Evolutionary conservation across 331 rosid genomes (phyloP), one percentile per base, ranked within the genome.

Genomic region (Telfairia occidentalis): DNA sequence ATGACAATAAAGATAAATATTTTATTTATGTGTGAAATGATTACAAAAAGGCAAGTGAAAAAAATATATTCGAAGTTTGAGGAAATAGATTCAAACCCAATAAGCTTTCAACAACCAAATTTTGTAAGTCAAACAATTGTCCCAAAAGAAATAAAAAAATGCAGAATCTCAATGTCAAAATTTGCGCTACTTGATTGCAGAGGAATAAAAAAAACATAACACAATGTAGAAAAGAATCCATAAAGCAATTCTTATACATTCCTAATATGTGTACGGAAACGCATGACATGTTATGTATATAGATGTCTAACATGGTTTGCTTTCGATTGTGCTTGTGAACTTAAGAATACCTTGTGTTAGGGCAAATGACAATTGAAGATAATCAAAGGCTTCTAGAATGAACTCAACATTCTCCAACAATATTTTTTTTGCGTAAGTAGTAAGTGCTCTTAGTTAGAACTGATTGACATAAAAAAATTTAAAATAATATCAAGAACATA

Each of bases 341-440:
- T 23, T 40, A 73, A 73, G 38, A 6, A 46, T 83, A 92, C 98
- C 98, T 87, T 89, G 87, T 76, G 85, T 92, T 40, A 92, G 84
- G 59, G 96, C 96, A 83, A 92, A 89, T 23, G 98, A 97, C 82
- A 92, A 84, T 79, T 84, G 92, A 69, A 92, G 92, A 85, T 92
- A 90, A 82, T 92, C 98, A 59, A 90, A 92, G 28, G 98, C 98
- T 75, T 92, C 97, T 63, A 90, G 89, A 83, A 82, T 90, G 49
- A 92, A 88, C 89, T 92, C 97, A 70, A 89, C 96, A 84, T 92
- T 86, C 84, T 92, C 98, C 86, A 92, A 76, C 38, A 90, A 84
- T 16, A 92, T 92, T 85, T 86, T 91, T 87, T 88, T 96, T 92
- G 74, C 37, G 58, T 11, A 35, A 76, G 57, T 74, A 65, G 19